phyloP scores from a whole-genome alignment of 139 green algal genomes.

The Coelastrella sp. region DNA sequence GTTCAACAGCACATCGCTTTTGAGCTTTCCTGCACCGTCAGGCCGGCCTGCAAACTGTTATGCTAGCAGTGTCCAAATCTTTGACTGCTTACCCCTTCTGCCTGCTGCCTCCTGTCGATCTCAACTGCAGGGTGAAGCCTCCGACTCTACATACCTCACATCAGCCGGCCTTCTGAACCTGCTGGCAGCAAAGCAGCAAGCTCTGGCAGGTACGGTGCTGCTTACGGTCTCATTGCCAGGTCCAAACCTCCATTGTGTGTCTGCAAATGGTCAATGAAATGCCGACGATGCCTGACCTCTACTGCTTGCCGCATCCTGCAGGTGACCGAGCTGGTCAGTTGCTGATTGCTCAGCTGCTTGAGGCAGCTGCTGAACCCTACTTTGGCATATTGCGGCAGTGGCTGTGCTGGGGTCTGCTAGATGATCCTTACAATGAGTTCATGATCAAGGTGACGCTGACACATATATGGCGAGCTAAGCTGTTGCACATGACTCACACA shows the following conservation, averaged over 20 bases:
- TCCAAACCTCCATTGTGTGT: too few relatives aligned
- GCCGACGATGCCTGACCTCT: too few relatives aligned
- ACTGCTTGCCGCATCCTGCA: neutral
- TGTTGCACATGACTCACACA: too few relatives aligned
- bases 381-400: slow-evolving; percentile 84
- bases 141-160: slow-evolving; percentile 5
- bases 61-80: too few relatives aligned
- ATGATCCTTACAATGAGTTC: slow-evolving; percentile 93
- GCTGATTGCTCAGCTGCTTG: slow-evolving; percentile 79
- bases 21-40: too few relatives aligned
- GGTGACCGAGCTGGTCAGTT: slow-evolving; percentile 64
- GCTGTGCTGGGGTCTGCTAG: slow-evolving; percentile 82
- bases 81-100: too few relatives aligned
- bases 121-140: slow-evolving; percentile 27
- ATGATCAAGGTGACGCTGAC: slow-evolving; percentile 77
- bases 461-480: neutral
- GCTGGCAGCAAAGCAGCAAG: slow-evolving; percentile 58
- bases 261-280: too few relatives aligned
- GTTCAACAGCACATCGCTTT: neutral
- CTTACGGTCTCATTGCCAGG: neutral
- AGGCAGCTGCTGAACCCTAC: slow-evolving; percentile 81
- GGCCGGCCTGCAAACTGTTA: too few relatives aligned
- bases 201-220: slow-evolving; percentile 35
- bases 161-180: slow-evolving; percentile 78
- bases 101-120: neutral